Evolutionary conservation across 1,284 basidiomycete species (phyloP), one percentile per base, ranked within the genome.

Genomic region (Phaffia rhodozyma): DNA sequence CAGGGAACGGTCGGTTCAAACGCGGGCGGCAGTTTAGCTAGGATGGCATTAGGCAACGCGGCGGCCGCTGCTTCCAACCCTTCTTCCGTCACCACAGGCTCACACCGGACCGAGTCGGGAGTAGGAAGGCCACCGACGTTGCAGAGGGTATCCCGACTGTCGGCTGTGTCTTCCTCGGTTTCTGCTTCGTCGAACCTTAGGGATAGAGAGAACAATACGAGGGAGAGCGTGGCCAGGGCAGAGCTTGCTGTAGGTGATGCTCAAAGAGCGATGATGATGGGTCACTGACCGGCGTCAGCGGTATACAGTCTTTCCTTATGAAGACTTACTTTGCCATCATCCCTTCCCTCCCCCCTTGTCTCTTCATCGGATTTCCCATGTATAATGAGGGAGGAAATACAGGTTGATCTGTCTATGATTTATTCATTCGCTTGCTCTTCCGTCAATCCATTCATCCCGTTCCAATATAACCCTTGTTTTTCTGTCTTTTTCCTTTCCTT

Each of bases 31-130:
- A n/a, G 29, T n/a, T 27, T 66, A 1, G 64, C 64, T 1, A 50
- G 64, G 7, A 53, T 61, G 51, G 60, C 64, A 34, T 58, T 66
- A 55, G 57, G 57, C 16, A 58, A 63, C 23, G 56, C 54, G 23
- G 25, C 32, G 25, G 52, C 52, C 7, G 61, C 61, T n/a, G 61
- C 55, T 1, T 43, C 27, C 6, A 52, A 59, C 9, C 30, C 25
- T 18, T 30, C 34, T 29, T 50, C 47, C 5, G 20, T 9, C 48
- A 34, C n/a, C 9, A 29, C n/a, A 38, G 55, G 47, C 23, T 48
- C 32, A 25, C 54, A 48, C 29, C 53, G 60, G 13, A 25, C 43
- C n/a, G 61, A 48, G 21, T 55, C 27, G 27, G 16, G 50, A 16
- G 47, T 25, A 27, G 47, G 48, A 55, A 25, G 64, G 43, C 60